Percentiles rank a stretch among this genome's conserved stretches.
Conservation (phyloP, 306 rosid species). For the Castanospermum australe region DNA sequence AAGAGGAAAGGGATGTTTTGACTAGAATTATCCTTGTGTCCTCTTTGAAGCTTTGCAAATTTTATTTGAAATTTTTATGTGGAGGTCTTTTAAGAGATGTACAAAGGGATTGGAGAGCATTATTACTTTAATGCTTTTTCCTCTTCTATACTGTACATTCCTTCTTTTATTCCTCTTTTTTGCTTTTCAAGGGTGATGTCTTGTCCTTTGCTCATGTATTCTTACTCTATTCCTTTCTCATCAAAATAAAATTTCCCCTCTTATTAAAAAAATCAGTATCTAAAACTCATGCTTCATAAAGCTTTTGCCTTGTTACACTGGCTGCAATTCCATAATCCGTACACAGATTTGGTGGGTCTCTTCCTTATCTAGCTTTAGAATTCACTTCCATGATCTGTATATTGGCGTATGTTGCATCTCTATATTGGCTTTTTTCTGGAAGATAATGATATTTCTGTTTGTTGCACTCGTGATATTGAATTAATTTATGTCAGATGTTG, state of each 20-base stretch:
- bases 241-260: background rate
- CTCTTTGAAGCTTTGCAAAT: background rate
- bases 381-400: background rate
- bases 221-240: too few species aligned
- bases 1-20: background rate
- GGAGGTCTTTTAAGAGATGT: background rate
- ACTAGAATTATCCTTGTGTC: background rate
- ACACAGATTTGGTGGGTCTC: background rate
- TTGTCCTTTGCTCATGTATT: background rate
- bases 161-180: background rate
- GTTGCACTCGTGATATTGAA: background rate
- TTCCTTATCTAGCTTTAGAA: background rate
- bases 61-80: too few species aligned
- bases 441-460: background rate
- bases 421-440: background rate
- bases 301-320: background rate
- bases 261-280: background rate
- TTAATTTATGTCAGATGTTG: background rate
- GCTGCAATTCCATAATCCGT: background rate
- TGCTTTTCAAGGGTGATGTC: too few species aligned
- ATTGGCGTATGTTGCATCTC: background rate
- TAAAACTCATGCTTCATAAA: background rate
- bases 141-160: background rate
- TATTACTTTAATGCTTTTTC: background rate
- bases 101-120: background rate